phyloP scores from a whole-genome alignment of 768 basidiomycete genomes.

The Suillus occidentalis region DNA sequence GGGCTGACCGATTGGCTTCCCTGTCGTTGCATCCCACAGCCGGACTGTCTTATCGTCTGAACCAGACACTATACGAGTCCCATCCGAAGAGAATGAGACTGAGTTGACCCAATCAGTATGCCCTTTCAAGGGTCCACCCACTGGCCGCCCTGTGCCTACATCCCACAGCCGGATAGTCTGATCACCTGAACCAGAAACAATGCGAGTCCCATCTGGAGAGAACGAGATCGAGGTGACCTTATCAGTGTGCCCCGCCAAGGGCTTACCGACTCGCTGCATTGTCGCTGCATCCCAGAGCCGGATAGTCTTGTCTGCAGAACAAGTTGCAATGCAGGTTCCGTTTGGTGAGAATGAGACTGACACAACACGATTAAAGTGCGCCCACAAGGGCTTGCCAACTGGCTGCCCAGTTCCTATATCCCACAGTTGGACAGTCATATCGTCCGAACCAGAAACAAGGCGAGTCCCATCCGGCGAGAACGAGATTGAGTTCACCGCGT shows the following conservation, averaged over 20 bases:
- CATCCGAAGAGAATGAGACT: no score
- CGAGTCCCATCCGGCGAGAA: neutral
- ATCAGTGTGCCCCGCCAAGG: neutral
- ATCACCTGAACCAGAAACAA: no score
- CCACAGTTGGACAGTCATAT: no score
- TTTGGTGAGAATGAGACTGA: neutral
- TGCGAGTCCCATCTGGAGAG: neutral
- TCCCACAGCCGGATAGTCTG: no score
- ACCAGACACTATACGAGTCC: no score
- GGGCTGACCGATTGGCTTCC: no score
- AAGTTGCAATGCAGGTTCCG: neutral
- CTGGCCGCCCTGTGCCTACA: no score
- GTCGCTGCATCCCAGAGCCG: no score
- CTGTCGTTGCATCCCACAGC: no score
- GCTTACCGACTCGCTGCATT: neutral
- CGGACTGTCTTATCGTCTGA: no score
- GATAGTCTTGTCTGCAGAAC: neutral
- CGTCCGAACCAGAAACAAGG: neutral
- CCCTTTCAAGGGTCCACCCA: no score
- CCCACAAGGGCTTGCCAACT: neutral
- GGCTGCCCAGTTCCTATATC: neutral
- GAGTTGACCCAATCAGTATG: no score
- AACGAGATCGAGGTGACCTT: neutral
- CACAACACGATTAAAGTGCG: rapidly evolving
- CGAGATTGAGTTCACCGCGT: rapidly evolving